Conservation (phyloP, 352 stramenopile genomes). For the Pythium scleroteichum region DNA sequence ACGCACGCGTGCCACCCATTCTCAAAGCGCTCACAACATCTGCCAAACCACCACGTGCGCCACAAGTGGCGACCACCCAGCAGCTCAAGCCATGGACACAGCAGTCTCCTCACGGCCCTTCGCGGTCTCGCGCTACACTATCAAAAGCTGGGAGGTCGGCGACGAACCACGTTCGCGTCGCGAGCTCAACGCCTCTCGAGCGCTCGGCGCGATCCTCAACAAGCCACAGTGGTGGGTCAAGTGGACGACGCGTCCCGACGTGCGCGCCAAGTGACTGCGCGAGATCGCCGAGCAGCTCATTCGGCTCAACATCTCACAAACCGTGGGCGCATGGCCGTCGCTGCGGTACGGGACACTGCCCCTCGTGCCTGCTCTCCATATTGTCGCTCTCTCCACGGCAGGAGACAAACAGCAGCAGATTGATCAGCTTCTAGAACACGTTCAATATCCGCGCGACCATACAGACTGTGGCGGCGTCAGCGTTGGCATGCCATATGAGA, state of each 20-base stretch:
- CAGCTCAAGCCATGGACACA: too few species aligned
- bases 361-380: neutral
- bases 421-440: neutral
- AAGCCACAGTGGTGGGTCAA: constrained; percentile 24
- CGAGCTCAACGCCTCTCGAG: constrained; percentile 32
- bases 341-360: neutral
- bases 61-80: too few species aligned
- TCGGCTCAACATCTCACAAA: constrained; percentile 5
- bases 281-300: constrained; percentile 24
- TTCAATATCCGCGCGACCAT: neutral
- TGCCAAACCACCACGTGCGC: too few species aligned
- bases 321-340: neutral
- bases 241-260: constrained; percentile 19
- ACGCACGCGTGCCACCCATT: too few species aligned
- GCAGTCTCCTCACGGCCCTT: neutral
- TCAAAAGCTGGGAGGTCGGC: neutral
- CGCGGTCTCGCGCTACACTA: neutral
- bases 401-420: neutral
- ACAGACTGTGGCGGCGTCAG: neutral
- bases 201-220: constrained; percentile 26
- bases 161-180: constrained; percentile 3
- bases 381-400: neutral
- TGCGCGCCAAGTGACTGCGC: constrained; percentile 25
- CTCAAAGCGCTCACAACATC: too few species aligned
- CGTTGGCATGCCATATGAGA: neutral